Percentiles rank a stretch among this genome's conserved stretches.
These are phyloP conservation scores for Aspergillus funiculosus DNA, from an alignment of 495 filamentous ascomycete species.

Conservation along the genomic window DNA sequence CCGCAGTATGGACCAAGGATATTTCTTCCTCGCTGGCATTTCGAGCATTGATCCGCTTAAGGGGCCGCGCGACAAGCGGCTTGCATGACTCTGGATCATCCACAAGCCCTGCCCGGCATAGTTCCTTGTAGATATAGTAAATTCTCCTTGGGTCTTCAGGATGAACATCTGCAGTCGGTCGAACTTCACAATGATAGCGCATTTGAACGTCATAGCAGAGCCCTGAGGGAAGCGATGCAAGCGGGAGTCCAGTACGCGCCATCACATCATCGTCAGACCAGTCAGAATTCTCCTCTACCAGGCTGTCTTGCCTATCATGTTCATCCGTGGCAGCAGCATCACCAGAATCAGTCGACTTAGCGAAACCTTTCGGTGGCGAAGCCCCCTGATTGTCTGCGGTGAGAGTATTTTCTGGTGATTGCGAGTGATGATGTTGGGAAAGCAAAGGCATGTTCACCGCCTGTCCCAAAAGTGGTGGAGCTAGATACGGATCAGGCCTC, in stretches of 20 bases:
- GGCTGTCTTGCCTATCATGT: slow-evolving; percentile 28
- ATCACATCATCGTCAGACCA: slow-evolving; percentile 35
- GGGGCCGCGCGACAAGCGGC: slow-evolving; percentile 51
- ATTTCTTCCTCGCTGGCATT: slow-evolving; percentile 72
- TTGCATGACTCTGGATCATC: slow-evolving; percentile 46
- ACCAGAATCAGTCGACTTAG: slow-evolving; percentile 25
- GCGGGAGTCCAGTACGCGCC: slow-evolving; percentile 26
- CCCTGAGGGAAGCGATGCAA: slow-evolving; percentile 56
- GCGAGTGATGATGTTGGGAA: slow-evolving; percentile 3
- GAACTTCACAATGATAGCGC: slow-evolving; percentile 82
- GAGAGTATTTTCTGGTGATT: not conserved
- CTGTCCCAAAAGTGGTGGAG: slow-evolving; percentile 27
- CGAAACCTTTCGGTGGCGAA: slow-evolving; percentile 18
- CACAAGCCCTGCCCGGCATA: slow-evolving; percentile 73
- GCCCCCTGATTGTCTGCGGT: slow-evolving; percentile 7
- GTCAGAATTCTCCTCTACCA: slow-evolving; percentile 37
- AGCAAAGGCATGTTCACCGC: slow-evolving; percentile 16
- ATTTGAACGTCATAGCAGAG: slow-evolving; percentile 89
- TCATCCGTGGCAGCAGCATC: slow-evolving; percentile 20
- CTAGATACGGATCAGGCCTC: slow-evolving; percentile 22
- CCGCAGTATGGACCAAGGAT: slow-evolving; percentile 63
- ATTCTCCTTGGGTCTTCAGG: slow-evolving; percentile 92
- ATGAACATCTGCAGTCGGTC: slow-evolving; percentile 66
- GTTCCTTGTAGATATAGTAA: slow-evolving; percentile 77
- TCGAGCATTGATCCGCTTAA: slow-evolving; percentile 71